These are phyloP conservation scores for Leishmania gerbilli DNA, from an alignment of 208 protist genomes.

Conservation along the genomic window DNA sequence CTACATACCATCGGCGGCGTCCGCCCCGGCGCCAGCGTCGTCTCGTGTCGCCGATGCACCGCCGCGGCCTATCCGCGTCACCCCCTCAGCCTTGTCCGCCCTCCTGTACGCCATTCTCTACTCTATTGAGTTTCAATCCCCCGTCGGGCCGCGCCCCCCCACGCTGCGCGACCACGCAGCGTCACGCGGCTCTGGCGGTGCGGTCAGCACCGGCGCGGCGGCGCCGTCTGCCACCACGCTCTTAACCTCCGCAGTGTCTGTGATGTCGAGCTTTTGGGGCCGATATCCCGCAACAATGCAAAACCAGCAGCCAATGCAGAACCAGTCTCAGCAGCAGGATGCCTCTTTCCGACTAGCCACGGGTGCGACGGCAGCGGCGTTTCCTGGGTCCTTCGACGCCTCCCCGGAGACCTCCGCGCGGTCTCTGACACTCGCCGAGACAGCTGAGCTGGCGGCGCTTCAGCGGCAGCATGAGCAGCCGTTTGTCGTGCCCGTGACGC, in stretches of 20 bases:
- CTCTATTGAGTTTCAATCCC: slow-evolving; percentile 75
- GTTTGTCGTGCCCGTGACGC: slow-evolving; percentile 41
- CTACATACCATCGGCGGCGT: slow-evolving; percentile 26
- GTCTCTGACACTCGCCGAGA: slow-evolving; percentile 14
- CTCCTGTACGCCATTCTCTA: slow-evolving; percentile 73
- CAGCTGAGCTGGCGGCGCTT: slow-evolving; percentile 32
- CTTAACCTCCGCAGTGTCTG: slow-evolving; percentile 30
- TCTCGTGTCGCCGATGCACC: slow-evolving; percentile 1
- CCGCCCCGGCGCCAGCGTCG: neutral
- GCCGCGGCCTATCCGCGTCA: slow-evolving; percentile 56
- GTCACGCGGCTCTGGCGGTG: neutral
- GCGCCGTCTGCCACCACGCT: slow-evolving; percentile 15
- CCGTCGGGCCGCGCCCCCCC: slow-evolving; percentile 33
- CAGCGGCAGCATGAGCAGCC: slow-evolving; percentile 43
- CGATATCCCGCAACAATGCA: slow-evolving; percentile 12
- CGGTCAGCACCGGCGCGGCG: neutral
- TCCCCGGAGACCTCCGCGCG: slow-evolving; percentile 29
- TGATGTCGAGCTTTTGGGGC: slow-evolving; percentile 36
- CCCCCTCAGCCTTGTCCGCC: slow-evolving; percentile 56
- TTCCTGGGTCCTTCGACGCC: slow-evolving; percentile 55
- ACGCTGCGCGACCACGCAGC: slow-evolving; percentile 19
- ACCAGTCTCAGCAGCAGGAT: slow-evolving; percentile 11
- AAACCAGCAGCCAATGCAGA: neutral
- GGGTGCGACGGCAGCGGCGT: slow-evolving; percentile 9
- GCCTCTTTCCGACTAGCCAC: neutral